Evolutionary conservation across 1,284 basidiomycete genomes (phyloP).

Genomic region (Irpex rosettiformis): DNA sequence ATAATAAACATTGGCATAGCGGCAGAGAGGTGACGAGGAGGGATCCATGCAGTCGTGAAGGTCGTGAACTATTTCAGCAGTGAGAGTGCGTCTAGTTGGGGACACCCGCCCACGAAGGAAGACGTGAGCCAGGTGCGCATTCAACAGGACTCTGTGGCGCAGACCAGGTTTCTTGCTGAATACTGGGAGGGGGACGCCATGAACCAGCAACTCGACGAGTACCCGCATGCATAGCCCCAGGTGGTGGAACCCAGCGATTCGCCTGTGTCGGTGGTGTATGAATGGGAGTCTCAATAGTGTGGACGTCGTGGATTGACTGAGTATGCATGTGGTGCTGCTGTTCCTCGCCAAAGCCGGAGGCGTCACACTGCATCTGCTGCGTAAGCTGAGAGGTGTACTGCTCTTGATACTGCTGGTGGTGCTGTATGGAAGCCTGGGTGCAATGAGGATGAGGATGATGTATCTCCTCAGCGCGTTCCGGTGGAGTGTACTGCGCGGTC

Average conservation of each 20-base stretch:
- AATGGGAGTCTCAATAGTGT: background rate
- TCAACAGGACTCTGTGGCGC: background rate
- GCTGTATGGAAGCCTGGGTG: background rate
- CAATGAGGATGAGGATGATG: background rate
- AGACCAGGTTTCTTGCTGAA: background rate
- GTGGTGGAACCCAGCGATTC: background rate
- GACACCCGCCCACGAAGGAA: constrained; percentile 1
- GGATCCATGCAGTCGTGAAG: background rate
- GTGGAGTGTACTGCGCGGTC: background rate
- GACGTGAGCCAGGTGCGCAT: background rate
- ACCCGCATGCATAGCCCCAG: background rate
- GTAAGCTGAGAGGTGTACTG: background rate
- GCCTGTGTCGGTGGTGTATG: background rate
- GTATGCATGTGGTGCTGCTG: background rate
- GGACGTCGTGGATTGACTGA: background rate
- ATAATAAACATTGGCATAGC: background rate
- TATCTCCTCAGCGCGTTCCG: background rate
- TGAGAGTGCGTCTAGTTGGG: background rate
- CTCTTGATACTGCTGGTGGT: background rate
- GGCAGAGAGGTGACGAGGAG: background rate
- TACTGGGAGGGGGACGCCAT: background rate
- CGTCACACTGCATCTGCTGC: background rate
- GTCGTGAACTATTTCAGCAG: background rate
- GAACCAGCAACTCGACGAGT: constrained; percentile 2
- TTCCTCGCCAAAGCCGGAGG: background rate